These are phyloP conservation scores for Colletotrichum lindemuthianum DNA, from an alignment of 2,329 filamentous ascomycete species.

Conservation along the genomic window DNA sequence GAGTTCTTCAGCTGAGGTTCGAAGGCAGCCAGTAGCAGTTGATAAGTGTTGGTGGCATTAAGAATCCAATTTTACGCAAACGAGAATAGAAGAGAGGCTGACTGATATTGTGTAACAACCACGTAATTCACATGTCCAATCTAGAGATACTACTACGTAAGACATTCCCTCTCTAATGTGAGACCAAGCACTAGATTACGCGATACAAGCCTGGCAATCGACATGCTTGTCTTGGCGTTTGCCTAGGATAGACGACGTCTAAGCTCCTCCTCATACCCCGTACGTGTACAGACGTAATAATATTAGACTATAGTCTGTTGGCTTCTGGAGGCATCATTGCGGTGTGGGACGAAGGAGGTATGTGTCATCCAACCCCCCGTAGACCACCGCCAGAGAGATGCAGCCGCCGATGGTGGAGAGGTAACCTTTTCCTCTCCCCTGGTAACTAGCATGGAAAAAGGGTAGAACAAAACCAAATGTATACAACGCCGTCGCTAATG, in stretches of 20 bases:
- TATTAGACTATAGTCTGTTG: constrained; percentile 22
- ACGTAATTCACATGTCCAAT: no score
- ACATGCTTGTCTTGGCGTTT: neutral
- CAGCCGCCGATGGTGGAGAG: no score
- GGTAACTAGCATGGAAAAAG: neutral
- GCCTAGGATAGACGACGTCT: neutral
- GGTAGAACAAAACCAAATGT: constrained; percentile 20
- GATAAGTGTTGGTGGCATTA: no score
- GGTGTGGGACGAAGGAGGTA: constrained; percentile 10
- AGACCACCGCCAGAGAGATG: no score
- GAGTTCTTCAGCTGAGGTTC: no score
- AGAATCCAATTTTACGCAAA: no score
- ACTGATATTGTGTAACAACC: no score
- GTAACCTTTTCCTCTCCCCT: no score
- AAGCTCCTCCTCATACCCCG: neutral
- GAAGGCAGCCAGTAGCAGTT: no score
- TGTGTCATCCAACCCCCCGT: neutral
- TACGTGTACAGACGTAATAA: constrained; percentile 18
- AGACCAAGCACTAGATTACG: constrained; percentile 2
- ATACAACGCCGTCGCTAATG: constrained; percentile 54
- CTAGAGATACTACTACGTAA: neutral
- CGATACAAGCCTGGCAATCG: neutral
- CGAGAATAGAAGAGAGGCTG: no score
- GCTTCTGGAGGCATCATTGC: constrained; percentile 20
- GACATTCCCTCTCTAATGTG: constrained; percentile 7